Evolutionary conservation across 192 early-diverging fungal genomes (phyloP).

Genomic region (Entomortierella beljakovae): DNA sequence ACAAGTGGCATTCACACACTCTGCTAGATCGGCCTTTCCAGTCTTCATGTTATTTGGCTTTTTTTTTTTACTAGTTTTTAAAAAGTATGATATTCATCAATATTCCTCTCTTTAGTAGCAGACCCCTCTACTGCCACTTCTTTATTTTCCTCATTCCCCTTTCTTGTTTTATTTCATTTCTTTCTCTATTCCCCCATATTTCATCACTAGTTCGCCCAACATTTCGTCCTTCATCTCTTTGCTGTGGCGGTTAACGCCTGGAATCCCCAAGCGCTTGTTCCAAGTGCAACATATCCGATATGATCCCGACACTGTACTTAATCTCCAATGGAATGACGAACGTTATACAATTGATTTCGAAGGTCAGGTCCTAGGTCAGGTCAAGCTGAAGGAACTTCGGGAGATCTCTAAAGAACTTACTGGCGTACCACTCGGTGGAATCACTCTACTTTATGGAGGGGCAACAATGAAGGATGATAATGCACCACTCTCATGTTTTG

Average conservation of each 20-base stretch:
- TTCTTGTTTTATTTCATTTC: background rate
- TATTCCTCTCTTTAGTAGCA: too few species aligned
- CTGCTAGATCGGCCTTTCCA: too few species aligned
- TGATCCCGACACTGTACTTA: slow-evolving; percentile 36
- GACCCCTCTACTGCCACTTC: background rate
- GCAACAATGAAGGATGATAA: slow-evolving; percentile 83
- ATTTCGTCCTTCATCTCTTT: slow-evolving; percentile 51
- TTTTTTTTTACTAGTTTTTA: too few species aligned
- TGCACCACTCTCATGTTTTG: slow-evolving; percentile 75
- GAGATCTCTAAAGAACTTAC: slow-evolving; percentile 79
- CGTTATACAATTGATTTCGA: slow-evolving; percentile 53
- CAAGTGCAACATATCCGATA: slow-evolving; percentile 16
- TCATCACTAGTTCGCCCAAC: slow-evolving; percentile 7
- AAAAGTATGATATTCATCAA: too few species aligned
- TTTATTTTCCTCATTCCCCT: background rate
- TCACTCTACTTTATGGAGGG: slow-evolving; percentile 80
- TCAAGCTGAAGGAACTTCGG: slow-evolving; percentile 80
- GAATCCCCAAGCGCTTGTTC: slow-evolving; percentile 39
- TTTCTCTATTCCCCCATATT: background rate
- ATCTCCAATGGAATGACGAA: slow-evolving; percentile 36
- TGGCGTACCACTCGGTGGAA: slow-evolving; percentile 78
- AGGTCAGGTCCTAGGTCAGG: slow-evolving; percentile 55
- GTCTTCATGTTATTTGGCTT: too few species aligned
- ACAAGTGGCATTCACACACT: too few species aligned
- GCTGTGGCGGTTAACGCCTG: slow-evolving; percentile 51